These are phyloP conservation scores for Fraxinus floribunda DNA, from an alignment of 305 asterid species.

Conservation along the genomic window DNA sequence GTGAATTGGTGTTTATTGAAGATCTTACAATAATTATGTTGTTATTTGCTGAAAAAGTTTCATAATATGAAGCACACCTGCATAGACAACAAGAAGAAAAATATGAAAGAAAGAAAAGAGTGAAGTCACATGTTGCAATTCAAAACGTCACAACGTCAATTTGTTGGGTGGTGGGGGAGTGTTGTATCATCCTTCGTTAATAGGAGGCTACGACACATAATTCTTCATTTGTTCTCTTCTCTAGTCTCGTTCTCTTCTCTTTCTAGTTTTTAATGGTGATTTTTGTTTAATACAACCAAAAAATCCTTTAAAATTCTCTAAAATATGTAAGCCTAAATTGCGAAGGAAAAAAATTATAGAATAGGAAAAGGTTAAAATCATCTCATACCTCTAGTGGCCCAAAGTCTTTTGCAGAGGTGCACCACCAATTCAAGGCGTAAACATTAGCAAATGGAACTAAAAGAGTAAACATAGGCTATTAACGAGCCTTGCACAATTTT, in stretches of 20 bases:
- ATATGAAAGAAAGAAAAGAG: background rate
- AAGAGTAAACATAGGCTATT: background rate
- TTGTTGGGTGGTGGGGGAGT: background rate
- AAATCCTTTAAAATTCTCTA: background rate
- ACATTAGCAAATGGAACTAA: background rate
- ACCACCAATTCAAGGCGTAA: background rate
- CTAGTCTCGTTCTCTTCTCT: background rate
- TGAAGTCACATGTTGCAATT: background rate
- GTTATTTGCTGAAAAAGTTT: background rate
- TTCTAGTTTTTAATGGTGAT: background rate
- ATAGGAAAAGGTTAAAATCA: background rate
- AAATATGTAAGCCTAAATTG: background rate
- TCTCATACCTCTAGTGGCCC: background rate
- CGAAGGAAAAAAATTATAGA: background rate
- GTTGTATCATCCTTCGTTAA: background rate
- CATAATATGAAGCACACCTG: background rate
- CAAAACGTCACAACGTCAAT: background rate
- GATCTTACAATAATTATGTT: background rate
- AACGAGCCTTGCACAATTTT: background rate
- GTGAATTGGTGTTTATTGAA: slow-evolving; percentile 4
- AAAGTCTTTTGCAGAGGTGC: background rate
- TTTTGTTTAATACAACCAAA: background rate
- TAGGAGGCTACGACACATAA: background rate
- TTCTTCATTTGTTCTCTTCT: background rate
- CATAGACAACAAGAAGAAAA: background rate